A percentile compares a stretch with the other conserved stretches of the same genome.
phyloP scores from a whole-genome alignment of 2,329 filamentous ascomycete species.

The Aphanoascus verrucosus region DNA sequence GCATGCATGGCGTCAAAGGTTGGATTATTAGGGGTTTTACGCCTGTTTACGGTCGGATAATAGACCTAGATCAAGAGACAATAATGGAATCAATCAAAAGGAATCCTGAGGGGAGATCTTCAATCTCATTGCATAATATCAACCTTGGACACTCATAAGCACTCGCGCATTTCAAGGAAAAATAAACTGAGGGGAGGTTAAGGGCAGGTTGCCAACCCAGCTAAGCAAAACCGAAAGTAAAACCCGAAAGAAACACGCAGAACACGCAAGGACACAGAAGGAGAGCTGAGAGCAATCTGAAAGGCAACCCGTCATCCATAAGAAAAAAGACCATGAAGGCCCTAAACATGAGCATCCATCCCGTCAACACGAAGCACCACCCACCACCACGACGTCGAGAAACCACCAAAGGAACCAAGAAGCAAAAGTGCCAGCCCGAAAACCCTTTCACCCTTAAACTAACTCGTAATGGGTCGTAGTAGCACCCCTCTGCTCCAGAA shows the following conservation, averaged over 20 bases:
- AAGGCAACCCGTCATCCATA: too few relatives aligned
- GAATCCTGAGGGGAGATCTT: not conserved
- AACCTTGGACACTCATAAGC: not conserved
- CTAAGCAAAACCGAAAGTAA: not conserved
- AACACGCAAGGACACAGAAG: too few relatives aligned
- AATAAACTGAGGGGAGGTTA: not conserved
- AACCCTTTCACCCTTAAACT: not conserved
- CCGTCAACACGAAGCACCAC: too few relatives aligned
- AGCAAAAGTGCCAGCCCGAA: not conserved
- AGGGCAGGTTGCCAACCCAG: not conserved
- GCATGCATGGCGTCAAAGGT: not conserved
- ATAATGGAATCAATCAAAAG: not conserved
- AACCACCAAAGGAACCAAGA: not conserved
- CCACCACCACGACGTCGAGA: too few relatives aligned
- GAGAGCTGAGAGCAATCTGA: too few relatives aligned
- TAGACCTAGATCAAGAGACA: not conserved
- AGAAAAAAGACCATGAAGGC: too few relatives aligned
- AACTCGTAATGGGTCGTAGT: not conserved
- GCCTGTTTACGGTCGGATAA: not conserved
- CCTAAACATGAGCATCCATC: too few relatives aligned
- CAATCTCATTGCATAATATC: not conserved
- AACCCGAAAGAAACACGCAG: too few relatives aligned
- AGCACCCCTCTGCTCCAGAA: too few relatives aligned
- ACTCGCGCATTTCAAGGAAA: not conserved
- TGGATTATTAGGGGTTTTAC: not conserved